Evolutionary conservation across 2,329 filamentous ascomycete genomes (phyloP), one percentile per base, ranked within the genome.

Genomic region (Blastomyces parvus): DNA sequence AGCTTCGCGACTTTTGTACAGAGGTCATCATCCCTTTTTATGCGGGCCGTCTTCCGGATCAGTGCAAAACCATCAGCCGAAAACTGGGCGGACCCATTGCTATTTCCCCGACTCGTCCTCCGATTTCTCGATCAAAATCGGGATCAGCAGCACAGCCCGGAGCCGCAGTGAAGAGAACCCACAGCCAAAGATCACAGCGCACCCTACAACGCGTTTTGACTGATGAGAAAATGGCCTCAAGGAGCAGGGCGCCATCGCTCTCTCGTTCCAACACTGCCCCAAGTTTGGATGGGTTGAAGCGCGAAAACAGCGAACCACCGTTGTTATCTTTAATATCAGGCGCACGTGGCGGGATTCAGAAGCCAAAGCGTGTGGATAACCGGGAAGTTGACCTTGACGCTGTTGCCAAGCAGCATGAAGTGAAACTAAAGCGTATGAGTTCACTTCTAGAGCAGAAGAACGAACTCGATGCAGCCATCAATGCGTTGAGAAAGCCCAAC

Each of bases 11-110:
- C 61, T 82, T 81, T 64, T 81, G 79, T 67, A 78, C 76, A 0
- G 79, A 82, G 63, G 78, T 82, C 6, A 76, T 82, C 58, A 72
- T 81, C 53, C 79, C 80, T 14, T 81, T 81, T 69, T 82, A 81
- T 66, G 77, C 74, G 36, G 72, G 78, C 36, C 77, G 79, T 38
- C 71, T 81, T 14, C 79, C 80, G 3, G 77, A 79, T 11, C 75
- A 78, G 65, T 79, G 79, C 71, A 79, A 77, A 65, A 65, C 72
- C 48, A 73, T 81, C 63, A 79, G 74, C 30, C 75, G 76, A 53
- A 81, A 81, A 67, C 73, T 82, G n/a, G 78, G 78, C 9, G 78
- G 78, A 5, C 74, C 76, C 8, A 69, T 71, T 59, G 71, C 72
- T 11, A 67, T 74, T 25, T 79, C 75, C 9, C 70, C 78, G 9